Evolutionary conservation across 2,329 filamentous ascomycete genomes (phyloP), one percentile per base, ranked within the genome.

Genomic region (Colletotrichum viniferum): DNA sequence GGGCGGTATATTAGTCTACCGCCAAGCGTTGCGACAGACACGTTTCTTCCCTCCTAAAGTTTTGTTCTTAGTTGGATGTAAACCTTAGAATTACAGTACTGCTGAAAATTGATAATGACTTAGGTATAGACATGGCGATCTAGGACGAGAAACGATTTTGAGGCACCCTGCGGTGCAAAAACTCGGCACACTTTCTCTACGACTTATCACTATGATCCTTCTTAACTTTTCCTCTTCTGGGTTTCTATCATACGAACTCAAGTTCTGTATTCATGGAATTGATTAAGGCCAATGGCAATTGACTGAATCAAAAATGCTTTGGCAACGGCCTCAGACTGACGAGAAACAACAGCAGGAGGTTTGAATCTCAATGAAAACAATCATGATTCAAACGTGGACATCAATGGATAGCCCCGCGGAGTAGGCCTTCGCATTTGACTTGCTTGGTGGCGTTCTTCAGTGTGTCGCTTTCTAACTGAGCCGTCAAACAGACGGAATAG

Each of bases 321-420:
- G 4, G 0, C 36, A 43, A 43, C 4, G 16, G 4, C 36, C 36
- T 43, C 36, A 43, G 18, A 43, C 16, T 43, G 8, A 4, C 36
- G 2, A 43, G 16, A 18, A 43, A 43, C 0, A 18, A 43, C 4
- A 10, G 36, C 36, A 4, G 16, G 36, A 43, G 36, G 4, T 18
- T n/a, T 18, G 16, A 18, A n/a, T 18, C 4, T 43, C 36, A 43
- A 43, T n/a, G 4, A 43, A 5, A 9, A 9, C 36, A 16, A n/a
- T n/a, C 4, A 43, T 43, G 36, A n/a, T 43, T 4, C 36, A 43
- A 9, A 1, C 5, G 36, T 43, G 14, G 4, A 38, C 4, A 0
- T 18, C 4, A 3, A n/a, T 43, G 0, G 2, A 18, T 18, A 43
- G 16, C 36, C 16, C 16, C 16, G n/a, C 10, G 0, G 36, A 18